Evolutionary conservation across 148 eudicot species (phyloP), one percentile per base, ranked within the genome.

Genomic region (Rhododendron ovatum): DNA sequence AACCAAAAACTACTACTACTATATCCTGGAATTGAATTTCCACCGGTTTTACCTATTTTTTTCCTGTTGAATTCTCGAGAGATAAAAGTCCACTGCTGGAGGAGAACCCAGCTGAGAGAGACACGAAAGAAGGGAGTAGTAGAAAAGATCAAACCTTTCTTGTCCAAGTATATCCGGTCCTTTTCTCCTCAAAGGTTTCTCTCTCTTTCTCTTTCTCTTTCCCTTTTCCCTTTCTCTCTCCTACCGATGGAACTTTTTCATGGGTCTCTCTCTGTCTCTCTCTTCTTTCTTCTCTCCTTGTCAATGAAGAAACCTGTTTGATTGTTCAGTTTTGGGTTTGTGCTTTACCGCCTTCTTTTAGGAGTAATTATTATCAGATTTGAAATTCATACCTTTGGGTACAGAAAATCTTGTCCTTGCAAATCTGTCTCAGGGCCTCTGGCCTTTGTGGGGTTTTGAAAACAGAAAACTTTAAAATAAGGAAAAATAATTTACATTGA

Each of bases 401-500:
- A 89, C 93, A 91, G 84, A 91, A 90, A 88, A 91, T 93, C 88
- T 90, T 92, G 94, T 90, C 91, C 93, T 92, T 89, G 85, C 86
- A 84, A 91, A 86, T 84, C 78, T 92, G 88, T 63, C 88, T 77
- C 86, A 78, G 81, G 84, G 86, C 85, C 81, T 59, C 53, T 83
- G 77, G 80, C 83, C 86, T 84, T 83, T 67, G 48, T 86, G 87
- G 88, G 92, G 86, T 17, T 86, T 83, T 85, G 78, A 80, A 87
- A 86, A 78, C 83, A 69, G 85, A 82, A 83, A 63, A 84, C 47
- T 33, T 83, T 55, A 55, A 55, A 55, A 18, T 55, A 55, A 55
- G 61, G 61, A 55, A 17, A 17, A 55, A 55, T 14, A 17, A 53
- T 14, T 15, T 82, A 89, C 55, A 82, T 85, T 48, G 80, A 84